Conservation (phyloP, 148 eudicot genomes). For the Rhododendron ovatum region DNA sequence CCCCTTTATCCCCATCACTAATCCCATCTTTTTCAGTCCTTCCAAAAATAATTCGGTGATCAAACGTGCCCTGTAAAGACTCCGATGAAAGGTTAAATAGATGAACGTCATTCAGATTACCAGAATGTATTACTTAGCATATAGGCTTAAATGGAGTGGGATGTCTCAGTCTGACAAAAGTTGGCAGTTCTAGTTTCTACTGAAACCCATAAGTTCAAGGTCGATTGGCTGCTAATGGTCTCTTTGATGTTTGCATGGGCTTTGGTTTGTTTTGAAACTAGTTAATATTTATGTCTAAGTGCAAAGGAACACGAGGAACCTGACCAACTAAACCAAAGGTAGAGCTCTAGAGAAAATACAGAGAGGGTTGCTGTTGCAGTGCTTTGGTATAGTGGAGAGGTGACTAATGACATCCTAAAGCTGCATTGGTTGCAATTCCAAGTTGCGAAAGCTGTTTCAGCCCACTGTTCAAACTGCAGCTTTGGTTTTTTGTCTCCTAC, state of each 20-base stretch:
- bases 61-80: background rate
- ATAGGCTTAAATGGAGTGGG: background rate
- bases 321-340: slow-evolving; percentile 1
- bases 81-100: background rate
- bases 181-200: background rate
- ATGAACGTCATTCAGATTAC: background rate
- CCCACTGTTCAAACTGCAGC: background rate
- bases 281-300: background rate
- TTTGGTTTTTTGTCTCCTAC: background rate
- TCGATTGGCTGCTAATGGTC: background rate
- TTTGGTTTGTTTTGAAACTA: background rate
- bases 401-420: background rate
- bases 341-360: background rate
- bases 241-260: background rate
- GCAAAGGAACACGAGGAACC: background rate
- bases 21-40: background rate
- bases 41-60: background rate
- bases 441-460: background rate
- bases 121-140: background rate
- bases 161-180: background rate
- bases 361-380: background rate
- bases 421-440: background rate
- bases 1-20: background rate
- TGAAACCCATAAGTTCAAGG: background rate
- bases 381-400: background rate